phyloP scores from a whole-genome alignment of 495 filamentous ascomycete species.

The Emericellopsis terricola region DNA sequence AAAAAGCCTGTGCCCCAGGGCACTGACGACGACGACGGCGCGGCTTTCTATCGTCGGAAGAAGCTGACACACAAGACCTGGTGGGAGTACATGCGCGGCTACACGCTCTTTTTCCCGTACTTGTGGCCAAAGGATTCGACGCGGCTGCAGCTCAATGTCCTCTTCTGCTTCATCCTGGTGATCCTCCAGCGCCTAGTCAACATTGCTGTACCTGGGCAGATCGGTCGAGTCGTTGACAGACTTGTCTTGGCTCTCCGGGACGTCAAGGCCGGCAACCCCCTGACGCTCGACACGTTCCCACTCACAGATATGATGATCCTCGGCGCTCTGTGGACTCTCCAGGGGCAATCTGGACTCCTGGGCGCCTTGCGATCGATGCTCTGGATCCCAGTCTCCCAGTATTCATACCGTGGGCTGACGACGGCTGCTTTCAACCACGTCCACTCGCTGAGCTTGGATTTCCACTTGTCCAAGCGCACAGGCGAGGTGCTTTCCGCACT shows the following conservation, averaged over 20 bases:
- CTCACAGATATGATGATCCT: slow-evolving; percentile 61
- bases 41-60: slow-evolving; percentile 34
- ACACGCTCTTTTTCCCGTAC: slow-evolving; percentile 82
- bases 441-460: slow-evolving; percentile 84
- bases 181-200: slow-evolving; percentile 65
- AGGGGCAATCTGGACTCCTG: slow-evolving; percentile 73
- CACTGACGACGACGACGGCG: slow-evolving; percentile 20
- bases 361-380: slow-evolving; percentile 64
- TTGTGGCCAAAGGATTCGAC: slow-evolving; percentile 73
- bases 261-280: slow-evolving; percentile 9
- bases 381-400: slow-evolving; percentile 93
- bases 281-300: slow-evolving; percentile 29
- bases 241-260: slow-evolving; percentile 22
- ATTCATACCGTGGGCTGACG: slow-evolving; percentile 86
- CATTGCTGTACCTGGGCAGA: slow-evolving; percentile 58
- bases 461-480: slow-evolving; percentile 91
- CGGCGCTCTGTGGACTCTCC: slow-evolving; percentile 66
- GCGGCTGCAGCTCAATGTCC: slow-evolving; percentile 53
- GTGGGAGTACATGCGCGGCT: slow-evolving; percentile 70
- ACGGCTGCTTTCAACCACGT: slow-evolving; percentile 95
- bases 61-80: slow-evolving; percentile 22
- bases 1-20: slow-evolving; percentile 12
- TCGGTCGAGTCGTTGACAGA: slow-evolving; percentile 52
- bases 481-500: slow-evolving; percentile 89
- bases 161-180: slow-evolving; percentile 63